Conservation (phyloP, 2,329 filamentous ascomycete species). For the Aspergillus latus region DNA sequence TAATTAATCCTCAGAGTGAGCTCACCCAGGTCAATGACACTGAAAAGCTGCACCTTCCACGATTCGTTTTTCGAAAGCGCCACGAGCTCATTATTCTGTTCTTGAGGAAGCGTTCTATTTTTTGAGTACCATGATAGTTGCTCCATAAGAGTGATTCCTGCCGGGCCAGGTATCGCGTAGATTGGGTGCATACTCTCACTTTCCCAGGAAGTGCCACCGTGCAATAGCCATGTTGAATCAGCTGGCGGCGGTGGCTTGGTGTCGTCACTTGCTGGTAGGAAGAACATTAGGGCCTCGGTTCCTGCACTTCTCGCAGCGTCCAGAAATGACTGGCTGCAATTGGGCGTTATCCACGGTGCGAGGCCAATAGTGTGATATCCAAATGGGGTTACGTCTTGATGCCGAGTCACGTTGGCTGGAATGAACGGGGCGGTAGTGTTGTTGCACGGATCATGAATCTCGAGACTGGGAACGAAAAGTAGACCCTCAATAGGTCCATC, state of each 20-base stretch:
- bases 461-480: conserved; percentile 78
- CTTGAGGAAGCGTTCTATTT: conserved; percentile 52
- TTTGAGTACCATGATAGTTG: conserved; percentile 76
- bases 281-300: conserved; percentile 61
- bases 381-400: conserved; percentile 61
- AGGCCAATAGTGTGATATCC: conserved; percentile 76
- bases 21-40: conserved; percentile 49
- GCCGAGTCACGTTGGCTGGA: conserved; percentile 73
- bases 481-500: conserved; percentile 71
- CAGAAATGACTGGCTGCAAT: conserved; percentile 74
- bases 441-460: conserved; percentile 60
- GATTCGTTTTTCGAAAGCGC: not conserved
- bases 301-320: conserved; percentile 60
- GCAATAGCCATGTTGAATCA: conserved; percentile 68
- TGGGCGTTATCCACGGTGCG: conserved; percentile 77
- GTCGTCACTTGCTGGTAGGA: conserved; percentile 45
- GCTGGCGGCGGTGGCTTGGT: conserved; percentile 65
- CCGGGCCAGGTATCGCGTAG: conserved; percentile 71
- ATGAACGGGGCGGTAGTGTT: conserved; percentile 64
- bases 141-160: conserved; percentile 67
- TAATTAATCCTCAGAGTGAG: not conserved
- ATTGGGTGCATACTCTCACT: conserved; percentile 71
- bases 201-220: conserved; percentile 71
- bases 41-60: conserved; percentile 46
- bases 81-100: not conserved